Percentiles rank a stretch among this genome's conserved stretches.
Evolutionary conservation across 305 asterid species (phyloP).

Genomic region (Fraxinus angustifolia): DNA sequence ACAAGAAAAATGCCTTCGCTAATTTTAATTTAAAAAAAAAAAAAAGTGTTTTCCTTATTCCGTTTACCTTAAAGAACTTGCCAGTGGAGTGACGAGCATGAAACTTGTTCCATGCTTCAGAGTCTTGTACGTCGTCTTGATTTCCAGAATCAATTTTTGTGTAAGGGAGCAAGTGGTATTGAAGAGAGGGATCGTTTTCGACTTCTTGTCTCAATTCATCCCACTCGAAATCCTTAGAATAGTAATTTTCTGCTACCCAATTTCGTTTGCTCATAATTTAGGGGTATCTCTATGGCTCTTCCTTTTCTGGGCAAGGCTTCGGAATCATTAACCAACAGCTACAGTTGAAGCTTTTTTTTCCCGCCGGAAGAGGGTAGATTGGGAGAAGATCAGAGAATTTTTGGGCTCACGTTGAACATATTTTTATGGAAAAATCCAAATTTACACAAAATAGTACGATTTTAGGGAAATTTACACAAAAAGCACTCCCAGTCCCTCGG

Average conservation of each 20-base stretch:
- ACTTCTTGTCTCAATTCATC: conserved; percentile 59
- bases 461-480: too few relatives aligned
- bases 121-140: conserved; percentile 37
- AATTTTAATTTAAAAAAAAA: not conserved
- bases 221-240: conserved; percentile 86
- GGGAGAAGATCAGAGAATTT: not conserved
- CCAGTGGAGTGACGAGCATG: conserved; percentile 89
- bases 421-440: not conserved
- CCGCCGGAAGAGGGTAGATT: not conserved
- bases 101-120: conserved; percentile 76
- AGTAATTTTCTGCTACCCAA: conserved; percentile 52
- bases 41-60: not conserved
- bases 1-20: not conserved
- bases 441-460: not conserved
- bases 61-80: conserved; percentile 79
- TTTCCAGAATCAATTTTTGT: conserved; percentile 18
- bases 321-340: not conserved
- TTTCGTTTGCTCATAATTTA: conserved; percentile 25
- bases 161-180: conserved; percentile 59
- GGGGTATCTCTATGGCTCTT: not conserved
- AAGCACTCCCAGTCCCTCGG: too few relatives aligned
- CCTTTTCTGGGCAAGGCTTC: not conserved
- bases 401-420: not conserved
- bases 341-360: not conserved
- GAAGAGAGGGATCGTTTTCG: conserved; percentile 52